These are phyloP conservation scores for Colletotrichum sp. DNA, from an alignment of 2,329 filamentous ascomycete genomes.

Conservation along the genomic window DNA sequence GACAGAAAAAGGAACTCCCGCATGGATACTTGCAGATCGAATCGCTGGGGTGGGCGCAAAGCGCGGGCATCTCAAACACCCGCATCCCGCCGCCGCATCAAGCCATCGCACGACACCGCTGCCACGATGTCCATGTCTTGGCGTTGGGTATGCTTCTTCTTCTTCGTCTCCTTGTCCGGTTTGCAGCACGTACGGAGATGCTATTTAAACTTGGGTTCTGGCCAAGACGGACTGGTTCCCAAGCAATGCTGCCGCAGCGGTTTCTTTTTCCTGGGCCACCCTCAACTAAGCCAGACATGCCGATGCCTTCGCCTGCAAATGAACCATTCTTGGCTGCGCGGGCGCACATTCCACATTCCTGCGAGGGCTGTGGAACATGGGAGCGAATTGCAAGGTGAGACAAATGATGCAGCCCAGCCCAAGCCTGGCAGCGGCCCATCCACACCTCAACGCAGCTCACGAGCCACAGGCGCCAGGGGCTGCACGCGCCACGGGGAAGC, in stretches of 20 bases:
- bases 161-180: not conserved
- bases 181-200: not conserved
- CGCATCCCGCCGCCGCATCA: slow-evolving; percentile 6
- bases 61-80: slow-evolving; percentile 15
- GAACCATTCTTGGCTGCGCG: not conserved
- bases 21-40: slow-evolving; percentile 8
- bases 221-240: not conserved
- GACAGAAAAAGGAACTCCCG: not conserved
- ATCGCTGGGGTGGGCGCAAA: slow-evolving; percentile 10
- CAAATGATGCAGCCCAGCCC: slow-evolving; percentile 16
- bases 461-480: slow-evolving; percentile 9
- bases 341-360: slow-evolving; percentile 12
- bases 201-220: not conserved
- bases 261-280: not conserved
- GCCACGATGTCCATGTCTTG: slow-evolving; percentile 10
- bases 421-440: slow-evolving; percentile 15
- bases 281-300: not conserved
- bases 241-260: not conserved
- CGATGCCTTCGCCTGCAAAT: not conserved
- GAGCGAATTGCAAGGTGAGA: slow-evolving; percentile 18
- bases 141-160: not conserved
- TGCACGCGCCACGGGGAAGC: slow-evolving; percentile 19
- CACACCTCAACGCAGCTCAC: not conserved
- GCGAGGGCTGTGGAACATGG: slow-evolving; percentile 15
- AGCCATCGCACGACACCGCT: not conserved